Evolutionary conservation across 371 early-diverging fungal species (phyloP), one percentile per base, ranked within the genome.

Genomic region (Cokeromyces recurvatus): DNA sequence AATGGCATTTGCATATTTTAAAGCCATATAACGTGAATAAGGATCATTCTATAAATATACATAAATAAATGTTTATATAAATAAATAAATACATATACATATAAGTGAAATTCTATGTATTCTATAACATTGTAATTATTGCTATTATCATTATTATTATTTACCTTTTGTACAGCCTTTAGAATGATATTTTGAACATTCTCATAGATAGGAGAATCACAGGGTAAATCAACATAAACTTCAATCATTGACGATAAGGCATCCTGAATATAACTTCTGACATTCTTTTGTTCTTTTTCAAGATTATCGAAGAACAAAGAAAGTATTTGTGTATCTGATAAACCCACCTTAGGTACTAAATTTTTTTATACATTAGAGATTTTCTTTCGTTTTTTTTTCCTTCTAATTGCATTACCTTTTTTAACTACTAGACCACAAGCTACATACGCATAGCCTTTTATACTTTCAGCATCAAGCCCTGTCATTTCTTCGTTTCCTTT

Each of bases 391-490:
- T 11, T 4, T 4, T n/a, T 34, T 34, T 34, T n/a, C 4, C 35
- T 12, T 20, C 12, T 27, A n/a, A n/a, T 38, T 29, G n/a, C 4
- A n/a, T 27, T 74, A 85, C 89, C 85, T 64, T 87, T 77, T 53
- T 81, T 85, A 0, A 81, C 82, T 7, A 94, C 66, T 24, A 88
- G 51, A 9, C 94, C 90, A 48, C 87, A 74, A 1, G 89, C 84
- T 23, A 90, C 85, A 57, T 88, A 94, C 0, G 94, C 91, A 48
- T 83, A 86, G 0, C 94, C 92, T 21, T 85, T 82, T n/a, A 91
- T 62, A 15, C 72, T 69, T 31, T 91, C 92, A 6, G 62, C 73
- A 38, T 87, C 75, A 43, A 66, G 51, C 1, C 78, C 78, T 20
- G 53, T 46, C 4, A 60, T 59, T 4, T 55, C 52, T 2, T 74